Conservation (phyloP, 768 basidiomycete genomes). For the Lentinula detonsa region DNA sequence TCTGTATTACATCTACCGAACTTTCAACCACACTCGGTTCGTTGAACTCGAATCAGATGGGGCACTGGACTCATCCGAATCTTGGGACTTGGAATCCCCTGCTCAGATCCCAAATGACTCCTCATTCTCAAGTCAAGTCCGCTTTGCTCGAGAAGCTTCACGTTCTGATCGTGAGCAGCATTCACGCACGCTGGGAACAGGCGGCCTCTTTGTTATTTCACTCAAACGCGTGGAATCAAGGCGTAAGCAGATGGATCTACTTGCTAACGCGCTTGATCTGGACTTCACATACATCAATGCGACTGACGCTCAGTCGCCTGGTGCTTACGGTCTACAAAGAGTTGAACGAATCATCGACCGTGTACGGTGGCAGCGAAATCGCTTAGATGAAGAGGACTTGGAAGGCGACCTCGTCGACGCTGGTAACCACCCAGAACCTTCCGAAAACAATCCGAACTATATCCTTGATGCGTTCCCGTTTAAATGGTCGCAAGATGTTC, state of each 20-base stretch:
- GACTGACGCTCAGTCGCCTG: neutral
- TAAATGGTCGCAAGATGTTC: neutral
- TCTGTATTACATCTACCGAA: neutral
- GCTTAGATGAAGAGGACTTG: neutral
- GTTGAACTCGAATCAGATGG: neutral
- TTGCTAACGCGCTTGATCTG: neutral
- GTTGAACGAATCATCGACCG: neutral
- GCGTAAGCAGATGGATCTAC: neutral
- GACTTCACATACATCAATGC: neutral
- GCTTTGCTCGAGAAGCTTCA: neutral
- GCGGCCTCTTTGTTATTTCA: neutral
- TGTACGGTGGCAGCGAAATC: neutral
- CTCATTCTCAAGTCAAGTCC: neutral
- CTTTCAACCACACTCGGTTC: neutral
- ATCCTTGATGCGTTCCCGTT: neutral
- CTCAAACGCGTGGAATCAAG: neutral
- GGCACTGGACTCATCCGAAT: neutral
- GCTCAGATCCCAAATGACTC: neutral
- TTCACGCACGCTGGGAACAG: neutral
- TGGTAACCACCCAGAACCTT: neutral
- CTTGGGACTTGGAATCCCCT: neutral
- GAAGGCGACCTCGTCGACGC: neutral
- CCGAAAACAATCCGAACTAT: neutral
- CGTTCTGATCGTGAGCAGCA: neutral
- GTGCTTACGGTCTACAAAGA: neutral